Conservation (phyloP, 2,329 filamentous ascomycete species). For the Daldinia sp. region DNA sequence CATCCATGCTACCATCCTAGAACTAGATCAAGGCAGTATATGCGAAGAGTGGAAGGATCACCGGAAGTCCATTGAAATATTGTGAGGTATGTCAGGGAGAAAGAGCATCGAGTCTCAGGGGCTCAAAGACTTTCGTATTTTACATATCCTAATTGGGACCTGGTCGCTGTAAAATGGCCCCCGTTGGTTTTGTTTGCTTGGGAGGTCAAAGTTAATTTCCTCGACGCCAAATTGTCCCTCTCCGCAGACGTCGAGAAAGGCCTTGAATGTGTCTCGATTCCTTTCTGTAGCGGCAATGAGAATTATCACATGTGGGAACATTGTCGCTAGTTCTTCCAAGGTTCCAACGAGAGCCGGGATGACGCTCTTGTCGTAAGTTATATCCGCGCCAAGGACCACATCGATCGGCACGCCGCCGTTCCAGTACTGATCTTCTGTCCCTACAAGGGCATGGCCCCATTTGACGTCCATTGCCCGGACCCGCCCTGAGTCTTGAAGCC, state of each 20-base stretch:
- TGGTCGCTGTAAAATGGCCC: constrained; percentile 71
- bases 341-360: constrained; percentile 72
- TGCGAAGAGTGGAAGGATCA: background rate
- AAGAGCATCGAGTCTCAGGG: background rate
- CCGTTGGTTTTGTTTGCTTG: constrained; percentile 53
- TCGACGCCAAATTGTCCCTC: constrained; percentile 54
- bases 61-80: background rate
- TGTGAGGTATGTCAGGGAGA: background rate
- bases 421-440: constrained; percentile 64
- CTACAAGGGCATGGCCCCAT: constrained; percentile 70
- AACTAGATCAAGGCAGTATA: background rate
- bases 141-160: constrained; percentile 67
- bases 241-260: constrained; percentile 68
- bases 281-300: constrained; percentile 76
- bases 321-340: constrained; percentile 66
- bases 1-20: background rate
- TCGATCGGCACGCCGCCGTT: constrained; percentile 61
- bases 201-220: constrained; percentile 54
- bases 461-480: constrained; percentile 64
- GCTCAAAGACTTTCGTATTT: constrained; percentile 45
- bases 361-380: constrained; percentile 75
- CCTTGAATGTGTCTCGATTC: constrained; percentile 72
- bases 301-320: constrained; percentile 64
- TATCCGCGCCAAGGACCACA: constrained; percentile 76
- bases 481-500: constrained; percentile 58